Conservation (phyloP, 2,329 filamentous ascomycete genomes). For the Podosphaera aphanis region DNA sequence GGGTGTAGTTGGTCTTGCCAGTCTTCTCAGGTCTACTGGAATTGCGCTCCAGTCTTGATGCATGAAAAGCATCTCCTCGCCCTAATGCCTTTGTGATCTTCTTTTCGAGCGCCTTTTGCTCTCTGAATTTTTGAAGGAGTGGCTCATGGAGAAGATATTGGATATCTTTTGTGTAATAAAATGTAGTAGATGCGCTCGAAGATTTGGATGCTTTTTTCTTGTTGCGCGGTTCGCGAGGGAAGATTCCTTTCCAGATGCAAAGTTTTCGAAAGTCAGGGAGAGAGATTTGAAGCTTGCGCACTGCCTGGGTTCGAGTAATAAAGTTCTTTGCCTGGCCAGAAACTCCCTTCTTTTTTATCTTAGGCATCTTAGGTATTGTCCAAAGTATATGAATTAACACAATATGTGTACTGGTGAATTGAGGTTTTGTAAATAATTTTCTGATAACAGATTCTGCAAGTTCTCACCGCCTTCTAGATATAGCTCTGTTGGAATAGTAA, state of each 20-base stretch:
- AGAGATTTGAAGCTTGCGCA: conserved; percentile 92
- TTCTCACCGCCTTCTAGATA: not conserved
- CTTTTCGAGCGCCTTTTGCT: conserved; percentile 90
- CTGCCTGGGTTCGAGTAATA: conserved; percentile 87
- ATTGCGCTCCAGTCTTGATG: conserved; percentile 65
- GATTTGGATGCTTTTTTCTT: conserved; percentile 93
- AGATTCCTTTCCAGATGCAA: conserved; percentile 99
- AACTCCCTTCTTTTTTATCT: conserved; percentile 72
- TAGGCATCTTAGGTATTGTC: conserved; percentile 32
- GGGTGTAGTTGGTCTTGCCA: conserved; percentile 65
- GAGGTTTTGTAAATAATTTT: not conserved
- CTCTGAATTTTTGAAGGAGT: conserved; percentile 78
- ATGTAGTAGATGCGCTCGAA: conserved; percentile 74
- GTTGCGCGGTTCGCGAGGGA: conserved; percentile 86
- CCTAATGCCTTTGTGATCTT: conserved; percentile 89
- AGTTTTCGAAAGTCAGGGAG: conserved; percentile 92
- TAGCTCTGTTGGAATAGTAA: not conserved
- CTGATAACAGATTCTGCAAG: not conserved
- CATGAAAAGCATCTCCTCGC: conserved; percentile 73
- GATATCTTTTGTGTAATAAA: conserved; percentile 82
- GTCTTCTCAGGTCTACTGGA: conserved; percentile 76
- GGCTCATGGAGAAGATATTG: conserved; percentile 96
- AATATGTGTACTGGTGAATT: not conserved
- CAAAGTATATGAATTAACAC: not conserved
- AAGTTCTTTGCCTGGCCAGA: conserved; percentile 93